Evolutionary conservation across 176 grass and related monocot species (phyloP).

Genomic region (Oryza meyeriana): DNA sequence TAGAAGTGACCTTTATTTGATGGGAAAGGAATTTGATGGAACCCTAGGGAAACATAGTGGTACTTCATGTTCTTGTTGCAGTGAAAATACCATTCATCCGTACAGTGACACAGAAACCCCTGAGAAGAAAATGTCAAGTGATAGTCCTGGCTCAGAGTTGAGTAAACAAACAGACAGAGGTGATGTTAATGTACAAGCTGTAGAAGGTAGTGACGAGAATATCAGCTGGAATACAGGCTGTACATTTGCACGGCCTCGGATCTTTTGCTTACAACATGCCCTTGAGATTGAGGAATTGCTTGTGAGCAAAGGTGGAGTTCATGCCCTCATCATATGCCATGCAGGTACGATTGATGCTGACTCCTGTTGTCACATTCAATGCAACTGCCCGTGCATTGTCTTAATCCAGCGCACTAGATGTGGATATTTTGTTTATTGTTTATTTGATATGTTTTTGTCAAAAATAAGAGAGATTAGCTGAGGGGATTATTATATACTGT

Average conservation of each 20-base stretch:
- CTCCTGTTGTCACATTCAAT: constrained; percentile 13
- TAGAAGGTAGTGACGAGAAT: constrained; percentile 4
- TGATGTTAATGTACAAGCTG: constrained; percentile 21
- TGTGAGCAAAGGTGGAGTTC: constrained; percentile 65
- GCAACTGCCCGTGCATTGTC: constrained; percentile 14
- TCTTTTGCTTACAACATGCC: constrained; percentile 97
- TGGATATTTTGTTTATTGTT: neutral
- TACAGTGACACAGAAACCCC: neutral
- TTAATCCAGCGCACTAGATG: constrained; percentile 6
- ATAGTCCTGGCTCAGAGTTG: constrained; percentile 24
- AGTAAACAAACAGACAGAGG: constrained; percentile 24
- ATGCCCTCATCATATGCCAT: constrained; percentile 84
- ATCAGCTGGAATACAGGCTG: constrained; percentile 54
- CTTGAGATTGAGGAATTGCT: constrained; percentile 83
- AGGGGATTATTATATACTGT: neutral
- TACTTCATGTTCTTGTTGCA: constrained; percentile 23
- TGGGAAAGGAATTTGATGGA: constrained; percentile 28
- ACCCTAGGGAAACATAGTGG: neutral
- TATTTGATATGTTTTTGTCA: constrained; percentile 2
- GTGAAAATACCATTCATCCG: constrained; percentile 18
- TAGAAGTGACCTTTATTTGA: constrained; percentile 15
- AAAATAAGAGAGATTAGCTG: neutral
- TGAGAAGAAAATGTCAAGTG: constrained; percentile 15
- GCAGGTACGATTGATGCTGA: constrained; percentile 48
- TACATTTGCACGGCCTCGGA: constrained; percentile 68